Conservation (phyloP, 2,329 filamentous ascomycete genomes). For the Alternaria rosae region DNA sequence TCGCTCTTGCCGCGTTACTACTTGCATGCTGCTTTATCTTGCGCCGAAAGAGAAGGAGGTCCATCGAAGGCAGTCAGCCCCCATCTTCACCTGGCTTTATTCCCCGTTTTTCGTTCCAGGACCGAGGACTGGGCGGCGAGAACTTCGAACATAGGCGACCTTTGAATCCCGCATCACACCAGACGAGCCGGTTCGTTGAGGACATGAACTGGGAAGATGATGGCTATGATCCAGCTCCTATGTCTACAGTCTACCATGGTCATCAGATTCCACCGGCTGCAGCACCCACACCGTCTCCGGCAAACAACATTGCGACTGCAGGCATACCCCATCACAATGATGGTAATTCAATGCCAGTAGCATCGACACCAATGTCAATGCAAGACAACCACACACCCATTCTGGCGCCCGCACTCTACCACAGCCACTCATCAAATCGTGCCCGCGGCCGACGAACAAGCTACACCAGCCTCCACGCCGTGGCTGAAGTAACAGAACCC, state of each 20-base stretch:
- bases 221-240: conserved; percentile 25
- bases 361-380: conserved; percentile 15
- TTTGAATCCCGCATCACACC: conserved; percentile 25
- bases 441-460: conserved; percentile 44
- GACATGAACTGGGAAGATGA: conserved; percentile 44
- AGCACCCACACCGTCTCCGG: conserved; percentile 3
- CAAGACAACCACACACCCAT: conserved; percentile 29
- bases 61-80: conserved; percentile 34
- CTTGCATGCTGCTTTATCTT: conserved; percentile 37
- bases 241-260: conserved; percentile 8
- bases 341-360: conserved; percentile 9
- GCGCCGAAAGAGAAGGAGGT: conserved; percentile 34
- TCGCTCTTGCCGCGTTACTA: conserved; percentile 56
- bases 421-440: conserved; percentile 46
- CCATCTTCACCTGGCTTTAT: conserved; percentile 49
- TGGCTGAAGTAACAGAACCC: conserved; percentile 44
- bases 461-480: conserved; percentile 41
- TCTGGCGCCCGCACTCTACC: conserved; percentile 36
- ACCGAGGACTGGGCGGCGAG: conserved; percentile 26
- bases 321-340: not conserved
- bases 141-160: conserved; percentile 32
- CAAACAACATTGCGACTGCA: not conserved
- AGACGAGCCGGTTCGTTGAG: conserved; percentile 17
- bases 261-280: conserved; percentile 13
- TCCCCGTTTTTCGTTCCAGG: conserved; percentile 46